Evolutionary conservation across 2,329 filamentous ascomycete species (phyloP), one percentile per base, ranked within the genome.

Genomic region (Penicillium sp.): DNA sequence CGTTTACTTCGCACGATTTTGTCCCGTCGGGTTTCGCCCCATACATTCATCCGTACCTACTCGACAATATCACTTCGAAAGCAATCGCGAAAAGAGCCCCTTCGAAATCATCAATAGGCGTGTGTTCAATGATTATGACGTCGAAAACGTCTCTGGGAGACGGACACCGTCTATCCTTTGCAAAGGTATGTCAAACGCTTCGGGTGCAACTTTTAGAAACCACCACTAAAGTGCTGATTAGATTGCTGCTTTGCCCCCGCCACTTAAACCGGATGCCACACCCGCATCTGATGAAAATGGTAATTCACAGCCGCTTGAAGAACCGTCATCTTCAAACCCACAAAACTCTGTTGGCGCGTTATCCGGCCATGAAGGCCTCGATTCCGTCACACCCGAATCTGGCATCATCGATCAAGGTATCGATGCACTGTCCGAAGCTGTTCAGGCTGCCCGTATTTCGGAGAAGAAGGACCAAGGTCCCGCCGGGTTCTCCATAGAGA

Each of bases 91-190:
- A 56, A 56, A 48, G 60, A 51, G 46, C 53, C 35, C 49, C 53
- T 51, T 58, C 23, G 38, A 57, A 63, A 35, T 41, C 44, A 31
- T 47, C 53, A 45, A 46, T 51, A 64, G 65, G 52, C 64, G 63
- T 48, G 55, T 62, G 55, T 62, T 60, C 50, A 45, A 58, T 56
- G 52, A 69, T 62, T 58, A 78, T 78, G 76, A 68, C 70, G 66
- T 74, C 75, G 30, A 69, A 75, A 56, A 68, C 66, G 60, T 67
- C 70, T 57, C 66, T 69, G 41, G 60, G 65, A 59, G 71, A 69
- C 66, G 70, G 72, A 44, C 63, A 69, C 57, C 71, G 71, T 77
- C 85, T 89, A 69, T 91, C 90, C 48, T 93, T 93, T 82, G 90
- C 90, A 78, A 92, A 91, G 85, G 90, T 91, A 81, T 62, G 82